Conservation (phyloP, 331 rosid genomes). For the Rhamnella rubrinervis region DNA sequence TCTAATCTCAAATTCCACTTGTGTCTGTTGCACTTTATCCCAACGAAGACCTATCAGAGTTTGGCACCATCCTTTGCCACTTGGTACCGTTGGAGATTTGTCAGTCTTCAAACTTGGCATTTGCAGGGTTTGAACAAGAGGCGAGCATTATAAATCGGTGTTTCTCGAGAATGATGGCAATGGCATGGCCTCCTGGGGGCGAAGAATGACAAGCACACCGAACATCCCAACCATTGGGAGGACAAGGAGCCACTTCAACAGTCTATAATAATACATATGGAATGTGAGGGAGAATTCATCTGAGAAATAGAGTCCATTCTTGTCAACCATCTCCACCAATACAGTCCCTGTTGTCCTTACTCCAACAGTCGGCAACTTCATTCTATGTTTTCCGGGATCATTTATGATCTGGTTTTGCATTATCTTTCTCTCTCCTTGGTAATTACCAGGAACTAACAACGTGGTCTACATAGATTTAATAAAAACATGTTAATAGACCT, state of each 20-base stretch:
- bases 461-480: constrained; percentile 55
- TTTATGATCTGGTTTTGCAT: constrained; percentile 53
- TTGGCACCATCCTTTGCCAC: constrained; percentile 4
- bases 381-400: constrained; percentile 73
- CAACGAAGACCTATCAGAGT: constrained; percentile 17
- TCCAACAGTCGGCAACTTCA: constrained; percentile 79
- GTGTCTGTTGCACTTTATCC: constrained; percentile 23
- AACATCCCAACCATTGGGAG: constrained; percentile 98
- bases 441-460: constrained; percentile 95
- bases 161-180: constrained; percentile 93
- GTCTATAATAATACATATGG: constrained; percentile 91
- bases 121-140: constrained; percentile 13
- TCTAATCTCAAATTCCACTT: constrained; percentile 23
- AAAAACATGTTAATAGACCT: constrained; percentile 5
- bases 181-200: constrained; percentile 87
- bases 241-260: constrained; percentile 92
- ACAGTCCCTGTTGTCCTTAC: constrained; percentile 91
- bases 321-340: constrained; percentile 97
- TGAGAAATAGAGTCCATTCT: constrained; percentile 78
- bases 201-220: constrained; percentile 81
- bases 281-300: constrained; percentile 98
- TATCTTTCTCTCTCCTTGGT: constrained; percentile 95
- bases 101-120: not conserved
- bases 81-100: not conserved
- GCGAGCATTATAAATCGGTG: constrained; percentile 44